phyloP scores from a whole-genome alignment of 2,329 filamentous ascomycete species.

The Gaeumannomyces sp. region DNA sequence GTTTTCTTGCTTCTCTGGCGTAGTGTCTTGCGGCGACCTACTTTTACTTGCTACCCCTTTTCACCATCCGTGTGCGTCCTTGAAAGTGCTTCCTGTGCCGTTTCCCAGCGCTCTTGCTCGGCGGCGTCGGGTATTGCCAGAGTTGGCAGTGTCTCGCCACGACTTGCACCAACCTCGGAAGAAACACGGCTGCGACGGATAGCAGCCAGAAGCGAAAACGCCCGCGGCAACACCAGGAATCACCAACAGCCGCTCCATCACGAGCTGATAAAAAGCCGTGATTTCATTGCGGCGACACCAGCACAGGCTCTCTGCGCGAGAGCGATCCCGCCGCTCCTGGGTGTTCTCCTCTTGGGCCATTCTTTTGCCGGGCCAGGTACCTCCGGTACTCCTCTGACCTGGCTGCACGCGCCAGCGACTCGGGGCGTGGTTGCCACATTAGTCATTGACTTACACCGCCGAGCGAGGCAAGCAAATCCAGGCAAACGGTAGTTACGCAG shows the following conservation, averaged over 20 bases:
- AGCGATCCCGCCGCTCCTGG: background rate
- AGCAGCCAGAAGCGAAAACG: background rate
- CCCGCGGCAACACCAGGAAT: background rate
- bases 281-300: background rate
- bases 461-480: conserved; percentile 3
- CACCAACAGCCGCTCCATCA: background rate
- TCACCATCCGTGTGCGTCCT: background rate
- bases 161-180: background rate
- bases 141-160: background rate
- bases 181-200: background rate
- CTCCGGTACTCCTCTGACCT: background rate
- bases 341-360: background rate
- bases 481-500: conserved; percentile 5
- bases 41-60: too few relatives aligned
- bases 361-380: background rate
- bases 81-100: background rate
- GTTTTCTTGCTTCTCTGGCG: background rate
- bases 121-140: background rate
- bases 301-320: background rate
- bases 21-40: too few relatives aligned
- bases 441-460: conserved; percentile 9
- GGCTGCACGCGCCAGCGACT: background rate
- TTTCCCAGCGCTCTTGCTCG: background rate
- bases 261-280: background rate
- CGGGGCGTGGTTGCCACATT: conserved; percentile 9